Percentiles rank a stretch among this genome's conserved stretches.
Evolutionary conservation across 192 early-diverging fungal species (phyloP).

Genomic region (Coemansia sp.): DNA sequence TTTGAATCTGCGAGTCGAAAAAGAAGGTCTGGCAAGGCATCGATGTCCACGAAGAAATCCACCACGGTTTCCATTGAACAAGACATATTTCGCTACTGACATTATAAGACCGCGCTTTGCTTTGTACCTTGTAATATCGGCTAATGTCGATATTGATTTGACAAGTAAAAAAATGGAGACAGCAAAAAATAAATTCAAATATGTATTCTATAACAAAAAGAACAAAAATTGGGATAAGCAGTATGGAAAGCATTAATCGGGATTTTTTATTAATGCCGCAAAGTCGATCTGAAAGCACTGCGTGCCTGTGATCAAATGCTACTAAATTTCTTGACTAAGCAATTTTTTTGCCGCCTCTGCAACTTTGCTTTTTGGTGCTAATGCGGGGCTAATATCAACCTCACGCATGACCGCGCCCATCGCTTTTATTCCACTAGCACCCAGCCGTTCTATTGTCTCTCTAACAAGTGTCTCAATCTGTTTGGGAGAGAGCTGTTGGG

Average conservation of each 20-base stretch:
- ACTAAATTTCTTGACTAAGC: constrained; percentile 28
- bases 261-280: neutral
- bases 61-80: neutral
- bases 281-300: too few species aligned
- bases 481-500: constrained; percentile 69
- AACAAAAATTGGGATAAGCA: neutral
- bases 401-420: constrained; percentile 88
- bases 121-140: neutral
- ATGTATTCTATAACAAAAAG: neutral
- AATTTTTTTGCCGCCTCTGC: constrained; percentile 74
- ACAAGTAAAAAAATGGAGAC: neutral
- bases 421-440: constrained; percentile 65
- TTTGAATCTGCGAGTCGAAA: constrained; percentile 12
- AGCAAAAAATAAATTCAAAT: neutral
- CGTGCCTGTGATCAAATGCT: neutral
- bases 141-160: neutral
- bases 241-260: neutral
- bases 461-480: constrained; percentile 68
- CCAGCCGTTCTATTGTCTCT: constrained; percentile 50
- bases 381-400: constrained; percentile 64
- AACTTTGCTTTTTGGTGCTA: constrained; percentile 76
- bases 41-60: neutral
- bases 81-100: neutral
- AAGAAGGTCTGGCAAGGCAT: neutral
- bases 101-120: neutral